phyloP scores from a whole-genome alignment of 345 rosid genomes.

The Aurinia saxatilis region DNA sequence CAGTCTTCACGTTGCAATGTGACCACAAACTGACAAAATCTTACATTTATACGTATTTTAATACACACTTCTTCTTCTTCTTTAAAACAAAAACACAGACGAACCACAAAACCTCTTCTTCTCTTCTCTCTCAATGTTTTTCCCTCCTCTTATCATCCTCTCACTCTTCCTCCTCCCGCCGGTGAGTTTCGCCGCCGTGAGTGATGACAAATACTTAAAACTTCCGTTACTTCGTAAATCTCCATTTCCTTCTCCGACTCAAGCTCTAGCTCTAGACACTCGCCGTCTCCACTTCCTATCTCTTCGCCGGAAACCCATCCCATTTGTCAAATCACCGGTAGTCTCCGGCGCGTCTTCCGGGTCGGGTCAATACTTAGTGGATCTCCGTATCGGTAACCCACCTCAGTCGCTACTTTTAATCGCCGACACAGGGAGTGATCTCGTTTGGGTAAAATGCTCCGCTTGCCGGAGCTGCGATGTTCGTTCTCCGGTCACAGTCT shows the following conservation, averaged over 20 bases:
- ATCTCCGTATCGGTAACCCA: conserved; percentile 68
- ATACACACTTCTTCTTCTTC: conserved; percentile 13
- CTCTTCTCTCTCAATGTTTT: background rate
- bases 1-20: conserved; percentile 26
- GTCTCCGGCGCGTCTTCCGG: conserved; percentile 73
- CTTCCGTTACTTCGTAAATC: conserved; percentile 60
- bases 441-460: conserved; percentile 80
- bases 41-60: conserved; percentile 9
- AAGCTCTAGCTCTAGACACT: conserved; percentile 35
- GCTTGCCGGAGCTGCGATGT: conserved; percentile 54
- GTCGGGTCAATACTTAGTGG: conserved; percentile 77
- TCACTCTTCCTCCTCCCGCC: conserved; percentile 10
- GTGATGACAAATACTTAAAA: conserved; percentile 35
- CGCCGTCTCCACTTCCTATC: conserved; percentile 39
- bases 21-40: conserved; percentile 21
- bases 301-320: conserved; percentile 22
- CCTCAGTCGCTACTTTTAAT: conserved; percentile 67
- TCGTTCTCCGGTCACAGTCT: conserved; percentile 49
- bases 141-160: background rate
- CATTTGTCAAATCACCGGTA: conserved; percentile 45
- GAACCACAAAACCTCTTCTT: background rate
- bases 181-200: conserved; percentile 24
- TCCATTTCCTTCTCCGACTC: conserved; percentile 37
- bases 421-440: conserved; percentile 87
- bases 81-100: background rate